A percentile compares a stretch with the other conserved stretches of the same genome.
Evolutionary conservation across 1,139 yeast species (phyloP).

Genomic region (Yamadazyma blattariae): DNA sequence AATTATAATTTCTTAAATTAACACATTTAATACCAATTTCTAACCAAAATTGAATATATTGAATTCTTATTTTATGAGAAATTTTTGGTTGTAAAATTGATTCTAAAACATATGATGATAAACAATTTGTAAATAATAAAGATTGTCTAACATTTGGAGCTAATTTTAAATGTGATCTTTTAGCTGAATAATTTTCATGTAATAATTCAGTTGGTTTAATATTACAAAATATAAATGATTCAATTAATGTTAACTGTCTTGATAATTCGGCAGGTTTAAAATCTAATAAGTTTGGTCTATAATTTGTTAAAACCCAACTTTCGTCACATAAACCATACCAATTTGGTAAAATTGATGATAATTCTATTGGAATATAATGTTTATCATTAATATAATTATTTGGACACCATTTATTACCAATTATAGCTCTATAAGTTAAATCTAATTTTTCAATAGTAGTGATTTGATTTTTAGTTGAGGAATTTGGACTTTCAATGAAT

Average conservation of each 20-base stretch:
- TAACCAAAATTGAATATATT: constrained; percentile 74
- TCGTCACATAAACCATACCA: constrained; percentile 44
- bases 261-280: constrained; percentile 82
- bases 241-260: constrained; percentile 78
- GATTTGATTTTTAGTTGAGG: constrained; percentile 36
- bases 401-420: constrained; percentile 50
- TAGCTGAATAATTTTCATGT: constrained; percentile 68
- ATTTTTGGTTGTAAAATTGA: constrained; percentile 60
- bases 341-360: constrained; percentile 27
- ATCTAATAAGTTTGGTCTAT: constrained; percentile 57
- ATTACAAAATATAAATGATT: constrained; percentile 65
- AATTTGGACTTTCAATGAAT: constrained; percentile 39
- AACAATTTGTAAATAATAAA: constrained; percentile 70
- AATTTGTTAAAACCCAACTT: constrained; percentile 45
- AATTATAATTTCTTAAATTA: constrained; percentile 78
- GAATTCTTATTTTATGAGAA: constrained; percentile 50
- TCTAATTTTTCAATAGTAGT: constrained; percentile 44
- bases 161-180: constrained; percentile 56
- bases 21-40: constrained; percentile 81
- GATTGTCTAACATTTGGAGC: constrained; percentile 77
- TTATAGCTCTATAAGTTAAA: constrained; percentile 48
- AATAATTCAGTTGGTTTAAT: constrained; percentile 72
- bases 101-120: constrained; percentile 82
- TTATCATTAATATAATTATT: constrained; percentile 24
- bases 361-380: constrained; percentile 27